phyloP scores from a whole-genome alignment of 345 rosid species.

The Citrus mangshanensis region DNA sequence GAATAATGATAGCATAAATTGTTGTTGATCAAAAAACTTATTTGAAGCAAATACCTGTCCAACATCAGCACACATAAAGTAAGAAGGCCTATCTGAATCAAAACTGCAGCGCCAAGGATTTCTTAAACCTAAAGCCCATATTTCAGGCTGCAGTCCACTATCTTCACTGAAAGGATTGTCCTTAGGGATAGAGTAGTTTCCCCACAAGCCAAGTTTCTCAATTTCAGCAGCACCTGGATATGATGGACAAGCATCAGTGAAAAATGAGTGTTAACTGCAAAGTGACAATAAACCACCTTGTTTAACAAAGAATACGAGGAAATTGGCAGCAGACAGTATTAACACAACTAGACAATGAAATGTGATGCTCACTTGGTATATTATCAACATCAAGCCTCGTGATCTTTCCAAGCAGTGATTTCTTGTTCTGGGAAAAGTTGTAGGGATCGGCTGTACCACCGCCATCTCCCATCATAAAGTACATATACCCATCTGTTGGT shows the following conservation, averaged over 20 bases:
- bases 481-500: slow-evolving; percentile 78
- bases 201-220: slow-evolving; percentile 60
- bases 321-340: not conserved
- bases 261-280: slow-evolving; percentile 4
- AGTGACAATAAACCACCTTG: not conserved
- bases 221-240: slow-evolving; percentile 52
- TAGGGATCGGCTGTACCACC: slow-evolving; percentile 78
- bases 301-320: not conserved
- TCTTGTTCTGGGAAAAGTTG: slow-evolving; percentile 89
- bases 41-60: slow-evolving; percentile 61
- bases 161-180: slow-evolving; percentile 64
- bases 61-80: slow-evolving; percentile 79
- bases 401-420: slow-evolving; percentile 92
- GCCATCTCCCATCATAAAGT: slow-evolving; percentile 95
- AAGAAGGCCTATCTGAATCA: slow-evolving; percentile 65
- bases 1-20: not conserved
- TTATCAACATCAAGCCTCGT: slow-evolving; percentile 85
- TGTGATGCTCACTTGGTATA: slow-evolving; percentile 60
- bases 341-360: not conserved
- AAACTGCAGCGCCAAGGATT: slow-evolving; percentile 93
- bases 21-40: not conserved
- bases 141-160: slow-evolving; percentile 50
- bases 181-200: slow-evolving; percentile 74
- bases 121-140: slow-evolving; percentile 68
- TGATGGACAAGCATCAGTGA: not conserved